Percentiles rank a stretch among this genome's conserved stretches.
phyloP scores from a whole-genome alignment of 164 flowering plant genomes.

The Umbilicus rupestris region DNA sequence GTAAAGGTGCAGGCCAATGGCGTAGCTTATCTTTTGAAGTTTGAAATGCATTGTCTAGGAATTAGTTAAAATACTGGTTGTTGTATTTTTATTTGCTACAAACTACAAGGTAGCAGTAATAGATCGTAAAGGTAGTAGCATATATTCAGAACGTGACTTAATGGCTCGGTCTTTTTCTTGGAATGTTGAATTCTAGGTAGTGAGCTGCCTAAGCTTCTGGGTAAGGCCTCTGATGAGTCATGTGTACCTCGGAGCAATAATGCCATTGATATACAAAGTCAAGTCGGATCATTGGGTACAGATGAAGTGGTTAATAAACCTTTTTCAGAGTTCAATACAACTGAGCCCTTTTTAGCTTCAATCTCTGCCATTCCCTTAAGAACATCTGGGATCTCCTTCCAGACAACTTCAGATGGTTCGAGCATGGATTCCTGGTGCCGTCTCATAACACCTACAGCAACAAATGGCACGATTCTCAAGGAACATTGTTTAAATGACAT shows the following conservation, averaged over 20 bases:
- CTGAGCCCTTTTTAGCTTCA: neutral
- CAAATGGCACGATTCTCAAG: neutral
- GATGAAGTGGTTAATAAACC: neutral
- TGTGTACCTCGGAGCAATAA: neutral
- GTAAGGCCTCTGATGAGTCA: neutral
- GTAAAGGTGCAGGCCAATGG: neutral
- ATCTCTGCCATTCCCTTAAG: neutral
- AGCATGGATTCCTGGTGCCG: neutral
- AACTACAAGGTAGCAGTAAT: neutral
- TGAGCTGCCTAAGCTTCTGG: neutral
- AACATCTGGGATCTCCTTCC: neutral
- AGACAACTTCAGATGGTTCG: neutral
- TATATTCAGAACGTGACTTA: neutral
- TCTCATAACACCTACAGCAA: neutral
- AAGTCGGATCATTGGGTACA: neutral
- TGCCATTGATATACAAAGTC: neutral
- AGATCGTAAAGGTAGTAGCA: neutral
- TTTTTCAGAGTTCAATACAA: neutral
- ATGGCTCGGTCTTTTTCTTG: neutral
- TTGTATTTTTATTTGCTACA: neutral
- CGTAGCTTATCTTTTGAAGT: neutral
- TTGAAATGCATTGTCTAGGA: neutral
- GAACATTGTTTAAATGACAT: constrained; percentile 2
- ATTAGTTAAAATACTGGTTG: neutral
- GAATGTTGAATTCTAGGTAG: neutral